Percentiles rank a stretch among this genome's conserved stretches.
Conservation (phyloP, 768 basidiomycete genomes). For the Tricholoma bakamatsutake region DNA sequence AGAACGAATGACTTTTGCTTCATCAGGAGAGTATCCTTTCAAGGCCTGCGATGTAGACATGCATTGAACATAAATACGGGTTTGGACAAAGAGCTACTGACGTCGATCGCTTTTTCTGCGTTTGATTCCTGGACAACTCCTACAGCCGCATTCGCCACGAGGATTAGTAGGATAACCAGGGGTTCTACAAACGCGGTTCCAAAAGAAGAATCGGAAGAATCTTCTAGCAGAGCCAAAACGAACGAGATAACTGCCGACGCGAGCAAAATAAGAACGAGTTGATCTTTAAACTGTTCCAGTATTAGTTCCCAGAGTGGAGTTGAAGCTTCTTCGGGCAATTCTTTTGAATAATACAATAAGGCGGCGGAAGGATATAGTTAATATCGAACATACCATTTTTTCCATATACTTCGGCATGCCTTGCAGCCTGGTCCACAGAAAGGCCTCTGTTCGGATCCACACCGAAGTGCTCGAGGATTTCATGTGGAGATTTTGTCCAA, state of each 20-base stretch:
- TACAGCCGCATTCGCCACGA: conserved; percentile 95
- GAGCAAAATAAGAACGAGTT: conserved; percentile 94
- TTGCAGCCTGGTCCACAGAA: conserved; percentile 55
- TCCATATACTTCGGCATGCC: conserved; percentile 77
- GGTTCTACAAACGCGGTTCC: conserved; percentile 94
- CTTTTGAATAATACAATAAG: conserved; percentile 34
- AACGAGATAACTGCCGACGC: conserved; percentile 93
- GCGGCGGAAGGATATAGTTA: neutral
- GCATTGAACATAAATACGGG: conserved; percentile 3
- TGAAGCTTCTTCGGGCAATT: conserved; percentile 86
- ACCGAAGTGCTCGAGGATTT: conserved; percentile 67
- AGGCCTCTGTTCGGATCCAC: conserved; percentile 65
- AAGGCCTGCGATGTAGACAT: conserved; percentile 56
- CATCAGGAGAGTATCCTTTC: conserved; percentile 96
- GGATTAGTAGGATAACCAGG: conserved; percentile 88
- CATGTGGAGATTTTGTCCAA: conserved; percentile 69
- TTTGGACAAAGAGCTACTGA: conserved; percentile 36
- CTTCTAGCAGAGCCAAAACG: conserved; percentile 84
- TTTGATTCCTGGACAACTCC: conserved; percentile 97
- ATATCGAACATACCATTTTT: conserved; percentile 60
- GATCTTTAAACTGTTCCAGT: conserved; percentile 99
- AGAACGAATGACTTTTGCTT: conserved; percentile 82
- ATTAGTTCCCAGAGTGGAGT: conserved; percentile 93
- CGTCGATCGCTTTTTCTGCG: conserved; percentile 96
- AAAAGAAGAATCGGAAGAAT: conserved; percentile 57